Evolutionary conservation across 352 stramenopile genomes (phyloP).

Genomic region (Phytophthora constricta): DNA sequence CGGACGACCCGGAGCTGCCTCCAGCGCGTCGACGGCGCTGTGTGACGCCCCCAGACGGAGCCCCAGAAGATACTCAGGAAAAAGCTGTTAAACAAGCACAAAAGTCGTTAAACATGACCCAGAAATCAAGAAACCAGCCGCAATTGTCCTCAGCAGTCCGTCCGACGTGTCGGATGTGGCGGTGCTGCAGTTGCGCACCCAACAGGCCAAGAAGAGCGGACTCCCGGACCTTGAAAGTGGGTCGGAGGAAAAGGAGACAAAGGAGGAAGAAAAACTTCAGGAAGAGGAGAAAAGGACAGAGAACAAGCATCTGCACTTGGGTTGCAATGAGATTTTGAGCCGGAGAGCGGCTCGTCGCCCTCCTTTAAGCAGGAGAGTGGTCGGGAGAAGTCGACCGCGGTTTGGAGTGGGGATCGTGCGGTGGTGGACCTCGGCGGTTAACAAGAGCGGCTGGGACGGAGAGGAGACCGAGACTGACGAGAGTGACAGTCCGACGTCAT

Average conservation of each 20-base stretch:
- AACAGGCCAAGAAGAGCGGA: constrained; percentile 19
- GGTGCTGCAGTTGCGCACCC: constrained; percentile 21
- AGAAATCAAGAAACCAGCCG: neutral
- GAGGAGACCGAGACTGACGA: constrained; percentile 40
- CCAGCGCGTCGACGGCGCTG: neutral
- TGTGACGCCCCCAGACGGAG: neutral
- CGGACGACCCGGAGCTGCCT: neutral
- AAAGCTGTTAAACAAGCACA: neutral
- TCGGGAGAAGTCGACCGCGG: constrained; percentile 18
- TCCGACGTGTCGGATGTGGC: constrained; percentile 28
- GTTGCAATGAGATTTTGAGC: neutral
- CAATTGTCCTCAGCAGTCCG: constrained; percentile 28
- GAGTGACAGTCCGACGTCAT: constrained; percentile 11
- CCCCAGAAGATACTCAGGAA: neutral
- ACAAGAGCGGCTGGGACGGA: neutral
- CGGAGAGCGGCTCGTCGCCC: constrained; percentile 10
- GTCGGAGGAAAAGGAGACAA: no score
- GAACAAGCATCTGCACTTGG: no score
- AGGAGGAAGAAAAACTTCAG: no score
- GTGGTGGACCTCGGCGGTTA: constrained; percentile 20
- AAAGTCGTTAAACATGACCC: neutral
- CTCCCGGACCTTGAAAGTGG: constrained; percentile 24
- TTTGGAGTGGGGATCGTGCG: constrained; percentile 34
- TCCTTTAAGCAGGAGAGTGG: constrained; percentile 19
- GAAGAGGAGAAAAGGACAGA: neutral